Percentiles rank a stretch among this genome's conserved stretches.
These are phyloP conservation scores for Cladosporium sp. DNA, from an alignment of 2,329 filamentous ascomycete genomes.

Conservation along the genomic window DNA sequence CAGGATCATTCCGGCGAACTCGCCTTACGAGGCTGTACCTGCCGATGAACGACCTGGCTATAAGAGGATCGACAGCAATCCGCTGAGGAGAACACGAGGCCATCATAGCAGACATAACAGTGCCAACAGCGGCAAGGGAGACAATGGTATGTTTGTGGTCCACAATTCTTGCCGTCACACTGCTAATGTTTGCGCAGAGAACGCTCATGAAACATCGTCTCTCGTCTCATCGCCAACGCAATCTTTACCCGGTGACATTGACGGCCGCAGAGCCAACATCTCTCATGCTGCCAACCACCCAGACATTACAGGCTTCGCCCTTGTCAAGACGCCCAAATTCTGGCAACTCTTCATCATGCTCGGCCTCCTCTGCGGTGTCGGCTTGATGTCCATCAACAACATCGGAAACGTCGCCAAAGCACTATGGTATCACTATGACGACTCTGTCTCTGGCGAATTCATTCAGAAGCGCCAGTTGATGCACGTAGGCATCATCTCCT, in stretches of 20 bases:
- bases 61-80: conserved; percentile 37
- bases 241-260: conserved; percentile 50
- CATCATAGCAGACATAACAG: conserved; percentile 13
- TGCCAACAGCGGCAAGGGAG: conserved; percentile 24
- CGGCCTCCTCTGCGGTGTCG: conserved; percentile 86
- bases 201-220: conserved; percentile 72
- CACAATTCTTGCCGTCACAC: not conserved
- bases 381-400: conserved; percentile 99
- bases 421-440: conserved; percentile 82
- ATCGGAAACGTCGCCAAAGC: conserved; percentile 85
- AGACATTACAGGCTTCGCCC: conserved; percentile 82
- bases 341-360: conserved; percentile 88
- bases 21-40: conserved; percentile 55
- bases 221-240: conserved; percentile 61
- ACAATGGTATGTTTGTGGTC: conserved; percentile 59
- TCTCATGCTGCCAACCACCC: conserved; percentile 65
- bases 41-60: conserved; percentile 28
- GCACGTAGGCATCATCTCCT: conserved; percentile 90
- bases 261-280: conserved; percentile 34
- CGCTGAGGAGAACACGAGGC: conserved; percentile 46
- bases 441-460: conserved; percentile 65
- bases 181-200: conserved; percentile 22
- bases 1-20: conserved; percentile 60
- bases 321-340: conserved; percentile 72
- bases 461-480: conserved; percentile 79